Base-by-base conservation (phyloP, 2,329 filamentous ascomycete species). In the Pezizomycotina sp. region DNA sequence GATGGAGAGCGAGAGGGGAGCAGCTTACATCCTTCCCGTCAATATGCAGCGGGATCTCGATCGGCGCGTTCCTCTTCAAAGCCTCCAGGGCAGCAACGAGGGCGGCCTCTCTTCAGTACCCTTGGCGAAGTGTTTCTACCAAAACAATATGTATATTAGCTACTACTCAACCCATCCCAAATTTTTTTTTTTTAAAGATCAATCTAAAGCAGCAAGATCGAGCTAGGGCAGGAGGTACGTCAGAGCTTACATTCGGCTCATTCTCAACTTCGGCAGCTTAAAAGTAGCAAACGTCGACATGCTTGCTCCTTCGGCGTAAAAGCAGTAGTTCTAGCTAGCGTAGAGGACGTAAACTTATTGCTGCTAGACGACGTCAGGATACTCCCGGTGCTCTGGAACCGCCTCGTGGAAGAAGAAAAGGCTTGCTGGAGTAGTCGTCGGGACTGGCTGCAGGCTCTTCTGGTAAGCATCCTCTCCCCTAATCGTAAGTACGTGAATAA, bases 161-260 rank as follows among this genome's bases (percentile, higher is more conserved):
- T 19, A 27, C 35, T 30, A 39, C 10, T 18, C 27, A 26, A 19
- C 16, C 9, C 32, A 21, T 25, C 34, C 20, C 18, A 35, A 36
- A 34, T 25, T 9, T 10, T 25, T 15, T 2, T n/a, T 12, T 36
- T 16, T n/a, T 21, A 20, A 24, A 31, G 4, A 21, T 23, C 3
- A 31, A 21, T 14, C 13, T 16, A 20, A 14, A 9, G 22, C 18
- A 35, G 25, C 7, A 19, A 14, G 19, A 25, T 22, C 15, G 16
- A 18, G n/a, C 24, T 33, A 22, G n/a, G n/a, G n/a, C n/a, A n/a
- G n/a, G n/a, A n/a, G n/a, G n/a, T n/a, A n/a, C n/a, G n/a, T n/a
- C n/a, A n/a, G n/a, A 21, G 66, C 80, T 58, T 60, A 92, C 84
- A 57, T 93, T 98, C n/a, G 82, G 82, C 63, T 98, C 89, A 56